phyloP scores from a whole-genome alignment of 176 grass and related monocot genomes.

The Coix lacrymajobi region DNA sequence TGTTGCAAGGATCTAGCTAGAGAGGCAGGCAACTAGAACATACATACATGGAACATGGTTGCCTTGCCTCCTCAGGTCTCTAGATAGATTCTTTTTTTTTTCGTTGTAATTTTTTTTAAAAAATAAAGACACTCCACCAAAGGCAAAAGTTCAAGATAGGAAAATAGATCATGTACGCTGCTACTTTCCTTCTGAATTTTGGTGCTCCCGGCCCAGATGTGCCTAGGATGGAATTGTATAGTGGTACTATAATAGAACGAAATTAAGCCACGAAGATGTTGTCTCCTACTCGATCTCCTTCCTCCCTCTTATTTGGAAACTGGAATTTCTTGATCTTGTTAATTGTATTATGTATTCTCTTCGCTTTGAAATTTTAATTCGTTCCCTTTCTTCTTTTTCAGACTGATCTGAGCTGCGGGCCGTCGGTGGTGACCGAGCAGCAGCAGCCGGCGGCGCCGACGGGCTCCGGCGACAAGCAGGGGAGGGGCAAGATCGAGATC shows the following conservation, averaged over 20 bases:
- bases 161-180: neutral
- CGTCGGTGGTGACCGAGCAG: conserved; percentile 4
- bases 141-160: conserved; percentile 12
- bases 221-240: neutral
- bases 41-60: neutral
- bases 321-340: conserved; percentile 10
- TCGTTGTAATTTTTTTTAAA: no score
- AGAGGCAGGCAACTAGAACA: conserved; percentile 22
- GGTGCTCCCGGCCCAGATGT: neutral
- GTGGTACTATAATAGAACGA: neutral
- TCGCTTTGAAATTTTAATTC: neutral
- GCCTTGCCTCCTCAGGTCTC: conserved; percentile 6
- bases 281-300: neutral
- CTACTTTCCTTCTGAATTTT: neutral
- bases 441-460: neutral
- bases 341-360: neutral
- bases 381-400: neutral
- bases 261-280: neutral
- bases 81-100: conserved; percentile 11
- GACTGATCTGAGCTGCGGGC: conserved; percentile 35
- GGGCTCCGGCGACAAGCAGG: conserved; percentile 44
- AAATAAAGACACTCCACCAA: neutral
- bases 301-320: neutral
- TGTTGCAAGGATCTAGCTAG: conserved; percentile 27
- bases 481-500: conserved; percentile 75